Conservation (phyloP, 768 basidiomycete genomes). For the Strobilomyces dryophilus region DNA sequence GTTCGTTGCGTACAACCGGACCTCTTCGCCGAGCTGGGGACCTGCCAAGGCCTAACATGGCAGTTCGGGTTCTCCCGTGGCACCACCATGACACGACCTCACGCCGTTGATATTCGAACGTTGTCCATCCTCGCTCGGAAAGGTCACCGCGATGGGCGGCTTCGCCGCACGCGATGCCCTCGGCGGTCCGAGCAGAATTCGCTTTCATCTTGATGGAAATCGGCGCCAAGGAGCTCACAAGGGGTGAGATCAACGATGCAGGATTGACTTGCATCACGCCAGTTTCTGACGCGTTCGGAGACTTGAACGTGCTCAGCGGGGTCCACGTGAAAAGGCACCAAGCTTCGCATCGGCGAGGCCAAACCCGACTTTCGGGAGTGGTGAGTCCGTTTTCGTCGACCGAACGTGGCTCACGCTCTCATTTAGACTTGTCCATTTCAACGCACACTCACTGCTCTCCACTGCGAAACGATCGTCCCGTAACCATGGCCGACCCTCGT, state of each 20-base stretch:
- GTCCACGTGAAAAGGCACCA: slow-evolving; percentile 82
- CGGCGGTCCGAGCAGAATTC: slow-evolving; percentile 65
- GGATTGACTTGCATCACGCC: background rate
- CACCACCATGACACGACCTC: slow-evolving; percentile 49
- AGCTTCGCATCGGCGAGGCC: slow-evolving; percentile 77
- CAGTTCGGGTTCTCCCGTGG: too few species aligned
- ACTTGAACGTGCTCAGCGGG: slow-evolving; percentile 75
- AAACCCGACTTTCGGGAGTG: slow-evolving; percentile 66
- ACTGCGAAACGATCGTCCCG: slow-evolving; percentile 40
- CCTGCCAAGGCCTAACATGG: slow-evolving; percentile 37
- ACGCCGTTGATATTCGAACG: slow-evolving; percentile 55
- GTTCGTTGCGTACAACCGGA: slow-evolving; percentile 55
- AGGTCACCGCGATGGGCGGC: slow-evolving; percentile 64
- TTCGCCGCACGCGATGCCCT: slow-evolving; percentile 61
- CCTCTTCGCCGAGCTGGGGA: slow-evolving; percentile 80
- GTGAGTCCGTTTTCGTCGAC: slow-evolving; percentile 30
- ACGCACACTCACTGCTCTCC: slow-evolving; percentile 22
- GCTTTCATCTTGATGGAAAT: slow-evolving; percentile 62
- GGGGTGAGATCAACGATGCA: slow-evolving; percentile 52
- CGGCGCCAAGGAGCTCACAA: slow-evolving; percentile 46
- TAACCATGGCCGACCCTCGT: slow-evolving; percentile 41
- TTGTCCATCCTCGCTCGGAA: slow-evolving; percentile 63
- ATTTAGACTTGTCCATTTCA: slow-evolving; percentile 10
- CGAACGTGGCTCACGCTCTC: background rate
- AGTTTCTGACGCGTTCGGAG: slow-evolving; percentile 22